Evolutionary conservation across 352 stramenopile genomes (phyloP), one percentile per base, ranked within the genome.

Genomic region (Pythium biforme): DNA sequence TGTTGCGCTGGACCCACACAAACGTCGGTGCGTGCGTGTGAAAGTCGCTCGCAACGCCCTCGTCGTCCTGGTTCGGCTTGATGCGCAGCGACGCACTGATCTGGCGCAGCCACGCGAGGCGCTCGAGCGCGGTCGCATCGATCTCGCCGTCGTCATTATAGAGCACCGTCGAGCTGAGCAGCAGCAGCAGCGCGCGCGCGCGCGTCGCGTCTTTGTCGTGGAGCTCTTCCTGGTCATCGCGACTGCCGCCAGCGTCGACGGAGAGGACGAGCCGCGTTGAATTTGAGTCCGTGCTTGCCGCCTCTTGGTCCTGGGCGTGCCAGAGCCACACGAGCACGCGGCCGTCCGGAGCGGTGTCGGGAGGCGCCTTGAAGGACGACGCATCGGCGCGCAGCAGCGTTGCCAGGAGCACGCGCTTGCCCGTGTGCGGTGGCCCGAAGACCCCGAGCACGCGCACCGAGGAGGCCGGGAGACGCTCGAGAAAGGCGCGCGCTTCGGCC

Each of bases 111-210:
- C 81, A 90, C 26, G 79, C 56, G 43, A 90, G 72, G 7, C 61
- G 60, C 25, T 79, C 75, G 6, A 88, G 59, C 29, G 77, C 71
- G 19, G 68, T 29, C 0, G 66, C 70, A 45, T 81, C 62, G 50
- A 90, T 76, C 43, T 87, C 78, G 43, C 75, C 76, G 45, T 87
- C 77, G 39, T 73, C 63, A 26, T 83, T 87, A 70, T 88, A 88
- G 33, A 88, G 41, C 17, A 90, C 58, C 19, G 67, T 68, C 17
- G 81, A 90, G 41, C 75, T 80, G 37, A 90, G 76, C 62, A 90
- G 64, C 58, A 88, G 62, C 25, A 90, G 49, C 23, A 90, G 68
- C 17, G 75, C 67, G 43, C 64, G 47, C 20, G n/a, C 39, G 15
- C 40, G 62, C 23, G 52, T 58, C 20, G n/a, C 45, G 47, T 68